A percentile compares a stretch with the other conserved stretches of the same genome.
These are phyloP conservation scores for Pseudogymnoascus sp. DNA, from an alignment of 2,329 filamentous ascomycete species.

Conservation along the genomic window DNA sequence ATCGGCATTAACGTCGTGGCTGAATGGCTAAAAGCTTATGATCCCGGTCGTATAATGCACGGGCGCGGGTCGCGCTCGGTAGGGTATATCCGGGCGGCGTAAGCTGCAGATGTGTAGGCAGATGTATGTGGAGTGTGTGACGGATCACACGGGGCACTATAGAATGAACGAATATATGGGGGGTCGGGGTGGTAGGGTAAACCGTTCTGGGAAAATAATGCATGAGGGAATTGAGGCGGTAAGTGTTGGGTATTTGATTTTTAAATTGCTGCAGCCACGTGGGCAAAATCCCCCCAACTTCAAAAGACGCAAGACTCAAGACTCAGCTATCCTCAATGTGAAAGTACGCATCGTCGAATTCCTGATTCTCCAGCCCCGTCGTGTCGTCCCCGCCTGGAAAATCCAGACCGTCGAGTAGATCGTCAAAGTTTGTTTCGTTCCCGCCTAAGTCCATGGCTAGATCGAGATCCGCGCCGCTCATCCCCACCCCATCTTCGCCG, in stretches of 20 bases:
- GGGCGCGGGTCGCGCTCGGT: neutral
- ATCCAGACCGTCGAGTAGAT: slow-evolving; percentile 20
- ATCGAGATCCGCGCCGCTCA: slow-evolving; percentile 33
- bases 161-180: neutral
- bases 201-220: neutral
- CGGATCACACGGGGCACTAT: neutral
- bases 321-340: slow-evolving; percentile 16
- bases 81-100: neutral
- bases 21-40: slow-evolving; percentile 4
- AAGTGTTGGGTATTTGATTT: neutral
- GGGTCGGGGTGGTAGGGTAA: neutral
- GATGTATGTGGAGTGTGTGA: neutral
- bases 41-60: neutral
- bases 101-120: neutral
- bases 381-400: slow-evolving; percentile 17
- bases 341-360: slow-evolving; percentile 27
- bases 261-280: neutral
- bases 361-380: slow-evolving; percentile 22
- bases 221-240: neutral
- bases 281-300: neutral
- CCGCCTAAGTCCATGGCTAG: slow-evolving; percentile 43
- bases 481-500: slow-evolving; percentile 17
- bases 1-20: neutral
- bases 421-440: slow-evolving; percentile 26
- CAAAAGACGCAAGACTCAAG: too few species aligned